Percentiles rank a stretch among this genome's conserved stretches.
These are phyloP conservation scores for Cercospora citrullina DNA, from an alignment of 2,329 filamentous ascomycete species.

Conservation along the genomic window DNA sequence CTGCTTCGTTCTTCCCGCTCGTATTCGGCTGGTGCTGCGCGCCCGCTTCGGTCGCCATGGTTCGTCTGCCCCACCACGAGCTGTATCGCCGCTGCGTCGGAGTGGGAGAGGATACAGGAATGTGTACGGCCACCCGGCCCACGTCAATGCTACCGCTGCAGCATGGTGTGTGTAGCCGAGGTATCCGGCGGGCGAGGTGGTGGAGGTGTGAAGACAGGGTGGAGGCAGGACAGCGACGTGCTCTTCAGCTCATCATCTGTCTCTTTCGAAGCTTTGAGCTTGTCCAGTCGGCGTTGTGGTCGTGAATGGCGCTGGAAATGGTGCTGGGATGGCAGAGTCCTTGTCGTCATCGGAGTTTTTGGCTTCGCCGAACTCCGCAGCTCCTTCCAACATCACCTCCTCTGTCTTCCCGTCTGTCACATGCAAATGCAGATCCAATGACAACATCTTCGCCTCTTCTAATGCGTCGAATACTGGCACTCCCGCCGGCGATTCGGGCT, in stretches of 20 bases:
- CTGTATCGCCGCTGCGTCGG: background rate
- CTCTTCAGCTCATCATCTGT: background rate
- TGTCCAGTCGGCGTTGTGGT: background rate
- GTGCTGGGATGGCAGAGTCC: background rate
- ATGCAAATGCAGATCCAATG: background rate
- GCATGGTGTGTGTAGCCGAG: constrained; percentile 43
- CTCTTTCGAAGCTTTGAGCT: background rate
- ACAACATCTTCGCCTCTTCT: background rate
- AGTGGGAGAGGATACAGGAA: constrained; percentile 25
- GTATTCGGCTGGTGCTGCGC: background rate
- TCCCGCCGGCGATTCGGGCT: constrained; percentile 37
- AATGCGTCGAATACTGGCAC: constrained; percentile 26
- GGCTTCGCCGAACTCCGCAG: constrained; percentile 2
- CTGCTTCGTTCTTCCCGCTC: background rate
- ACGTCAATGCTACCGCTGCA: constrained; percentile 44
- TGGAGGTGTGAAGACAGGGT: constrained; percentile 50
- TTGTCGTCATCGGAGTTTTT: constrained; percentile 4
- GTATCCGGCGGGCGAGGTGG: constrained; percentile 51
- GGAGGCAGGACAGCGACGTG: background rate
- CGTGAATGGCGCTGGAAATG: background rate
- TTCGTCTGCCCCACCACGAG: constrained; percentile 29
- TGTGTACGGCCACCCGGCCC: constrained; percentile 47
- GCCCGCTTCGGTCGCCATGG: constrained; percentile 26
- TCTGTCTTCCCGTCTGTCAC: background rate
- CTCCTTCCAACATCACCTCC: background rate